These are phyloP conservation scores for Sporobolomyces pararoseus DNA, from an alignment of 768 basidiomycete species.

Conservation along the genomic window DNA sequence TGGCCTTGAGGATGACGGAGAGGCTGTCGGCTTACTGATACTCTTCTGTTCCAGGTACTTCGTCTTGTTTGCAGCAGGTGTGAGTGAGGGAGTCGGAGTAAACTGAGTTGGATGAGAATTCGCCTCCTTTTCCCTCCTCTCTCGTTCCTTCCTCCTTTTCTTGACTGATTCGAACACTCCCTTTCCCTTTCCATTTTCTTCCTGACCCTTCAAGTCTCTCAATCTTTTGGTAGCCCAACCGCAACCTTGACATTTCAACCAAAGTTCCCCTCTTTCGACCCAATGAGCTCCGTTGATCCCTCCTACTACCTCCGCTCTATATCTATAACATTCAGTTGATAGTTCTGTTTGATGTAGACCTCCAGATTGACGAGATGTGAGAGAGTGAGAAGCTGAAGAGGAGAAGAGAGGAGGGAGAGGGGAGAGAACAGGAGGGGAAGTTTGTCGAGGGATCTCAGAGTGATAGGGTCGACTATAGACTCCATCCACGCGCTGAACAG, in stretches of 20 bases:
- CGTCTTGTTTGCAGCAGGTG: not conserved
- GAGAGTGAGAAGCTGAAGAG: not conserved
- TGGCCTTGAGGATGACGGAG: too few relatives aligned
- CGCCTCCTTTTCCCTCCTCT: not conserved
- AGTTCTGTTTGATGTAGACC: not conserved
- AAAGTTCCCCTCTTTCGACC: not conserved
- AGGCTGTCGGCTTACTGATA: too few relatives aligned
- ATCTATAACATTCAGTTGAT: conserved; percentile 2
- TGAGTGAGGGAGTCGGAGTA: not conserved
- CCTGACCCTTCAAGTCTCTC: not conserved
- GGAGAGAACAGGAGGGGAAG: conserved; percentile 18
- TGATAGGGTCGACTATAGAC: not conserved
- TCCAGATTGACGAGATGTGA: not conserved
- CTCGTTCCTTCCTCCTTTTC: not conserved
- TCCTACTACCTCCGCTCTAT: conserved; percentile 17
- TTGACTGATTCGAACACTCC: too few relatives aligned
- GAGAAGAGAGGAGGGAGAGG: conserved; percentile 7
- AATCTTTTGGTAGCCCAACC: not conserved
- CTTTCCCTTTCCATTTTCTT: conserved; percentile 1
- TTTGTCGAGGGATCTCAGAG: not conserved
- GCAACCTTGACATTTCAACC: conserved; percentile 16
- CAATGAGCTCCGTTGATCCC: conserved; percentile 17
- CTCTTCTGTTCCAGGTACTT: not conserved
- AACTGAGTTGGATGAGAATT: not conserved
- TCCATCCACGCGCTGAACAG: not conserved